Percentiles rank a stretch among this genome's conserved stretches.
phyloP scores from a whole-genome alignment of 176 grass and related monocot species.

The Metroxylon sagu region DNA sequence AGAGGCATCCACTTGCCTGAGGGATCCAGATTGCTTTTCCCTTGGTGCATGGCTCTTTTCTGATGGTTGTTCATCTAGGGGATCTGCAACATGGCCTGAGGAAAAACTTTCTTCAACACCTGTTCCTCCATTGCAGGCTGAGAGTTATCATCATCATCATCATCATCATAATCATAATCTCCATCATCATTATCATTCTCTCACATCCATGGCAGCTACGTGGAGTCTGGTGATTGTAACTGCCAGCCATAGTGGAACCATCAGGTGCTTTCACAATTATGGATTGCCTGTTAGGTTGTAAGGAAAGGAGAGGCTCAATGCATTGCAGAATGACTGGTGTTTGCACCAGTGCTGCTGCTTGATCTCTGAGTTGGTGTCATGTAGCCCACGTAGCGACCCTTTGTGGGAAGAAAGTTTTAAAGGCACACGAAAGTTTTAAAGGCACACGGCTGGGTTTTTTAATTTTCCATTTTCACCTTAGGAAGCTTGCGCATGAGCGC shows the following conservation, averaged over 20 bases:
- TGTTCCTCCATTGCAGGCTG: neutral
- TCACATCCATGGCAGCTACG: constrained; percentile 12
- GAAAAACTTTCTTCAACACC: constrained; percentile 42
- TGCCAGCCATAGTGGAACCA: constrained; percentile 48
- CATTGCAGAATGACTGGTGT: too few species aligned
- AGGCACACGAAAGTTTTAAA: too few species aligned
- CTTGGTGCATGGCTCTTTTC: too few species aligned
- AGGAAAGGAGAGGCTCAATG: neutral
- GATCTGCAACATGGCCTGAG: constrained; percentile 61
- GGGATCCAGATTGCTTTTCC: too few species aligned
- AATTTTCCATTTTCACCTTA: too few species aligned
- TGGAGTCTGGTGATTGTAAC: constrained; percentile 79
- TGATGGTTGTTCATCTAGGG: neutral
- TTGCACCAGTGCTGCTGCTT: too few species aligned
- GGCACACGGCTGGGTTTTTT: too few species aligned
- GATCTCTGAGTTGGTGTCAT: too few species aligned
- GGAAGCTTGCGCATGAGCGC: too few species aligned
- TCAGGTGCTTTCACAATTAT: constrained; percentile 77
- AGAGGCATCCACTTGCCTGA: too few species aligned
- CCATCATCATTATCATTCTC: constrained; percentile 13
- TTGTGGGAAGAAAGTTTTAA: too few species aligned
- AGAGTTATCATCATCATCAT: neutral
- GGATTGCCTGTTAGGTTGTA: constrained; percentile 59
- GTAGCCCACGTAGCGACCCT: too few species aligned
- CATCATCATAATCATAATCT: constrained; percentile 3